Base-by-base conservation (phyloP, 2,329 filamentous ascomycete genomes). In the Fusarium palustre region DNA sequence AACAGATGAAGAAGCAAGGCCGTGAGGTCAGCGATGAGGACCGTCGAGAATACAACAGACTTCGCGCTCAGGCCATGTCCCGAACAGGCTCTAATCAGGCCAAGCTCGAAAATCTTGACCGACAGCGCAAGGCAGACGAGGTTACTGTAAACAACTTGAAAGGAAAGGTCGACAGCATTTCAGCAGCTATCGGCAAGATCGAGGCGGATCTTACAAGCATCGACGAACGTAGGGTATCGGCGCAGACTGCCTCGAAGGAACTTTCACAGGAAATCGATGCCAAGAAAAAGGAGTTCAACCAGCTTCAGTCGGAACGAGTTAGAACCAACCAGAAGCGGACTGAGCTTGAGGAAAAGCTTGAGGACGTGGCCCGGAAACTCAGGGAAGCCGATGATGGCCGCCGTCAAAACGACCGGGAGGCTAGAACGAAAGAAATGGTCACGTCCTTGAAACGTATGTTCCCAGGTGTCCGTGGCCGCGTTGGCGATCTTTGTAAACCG, bases 241-340 rank as follows among this genome's bases (percentile, higher is more conserved):
- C 90, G 15, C 88, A 91, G 62, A 81, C 85, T 13, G 83, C 84
- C 10, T 87, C 91, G 62, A 90, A 91, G 69, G 85, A 92, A 47
- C 86, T 91, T n/a, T 86, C 88, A 10, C 86, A 88, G 65, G 91
- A 96, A n/a, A 92, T 97, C 50, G 91, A 94, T 31, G 81, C 84
- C 25, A 98, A 97, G 83, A 97, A 97, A 81, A 97, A 95, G 76
- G 92, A 96, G 64, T 92, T 94, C 76, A 96, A 97, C 76, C 88
- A 90, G 55, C 84, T 97, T 41, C 91, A 92, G 66, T 97, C 94
- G 1, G 93, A 97, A 77, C 90, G 93, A 50, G 87, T 94, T 11
- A 89, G 93, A 53, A 90, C 92, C 11, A 91, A 92, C 55, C 92
- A 97, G 76, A 90, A 91, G 76, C 89, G 91, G 55, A 96, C 92